A percentile compares a stretch with the other conserved stretches of the same genome.
Conservation (phyloP, 2,329 filamentous ascomycete species). For the Verruconis gallopava region DNA sequence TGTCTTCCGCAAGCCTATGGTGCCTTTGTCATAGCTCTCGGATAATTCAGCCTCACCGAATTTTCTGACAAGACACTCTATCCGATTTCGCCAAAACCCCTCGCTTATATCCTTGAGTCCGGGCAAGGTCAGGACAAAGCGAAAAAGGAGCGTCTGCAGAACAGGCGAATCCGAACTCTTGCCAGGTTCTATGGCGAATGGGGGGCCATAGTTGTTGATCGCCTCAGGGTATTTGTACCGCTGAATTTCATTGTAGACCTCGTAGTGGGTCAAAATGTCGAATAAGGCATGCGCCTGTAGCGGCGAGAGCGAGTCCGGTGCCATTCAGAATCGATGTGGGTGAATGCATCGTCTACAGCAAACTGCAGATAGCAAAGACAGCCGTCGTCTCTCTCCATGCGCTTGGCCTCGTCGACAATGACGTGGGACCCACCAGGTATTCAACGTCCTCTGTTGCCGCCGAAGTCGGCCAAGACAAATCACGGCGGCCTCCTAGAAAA, state of each 20-base stretch:
- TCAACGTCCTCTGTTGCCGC: too few species aligned
- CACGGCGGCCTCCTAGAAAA: too few species aligned
- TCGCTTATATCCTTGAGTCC: slow-evolving; percentile 49
- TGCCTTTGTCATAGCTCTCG: slow-evolving; percentile 71
- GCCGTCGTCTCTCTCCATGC: too few species aligned
- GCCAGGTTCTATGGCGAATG: slow-evolving; percentile 41
- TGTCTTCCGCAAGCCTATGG: slow-evolving; percentile 60
- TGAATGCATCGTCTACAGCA: too few species aligned
- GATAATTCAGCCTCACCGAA: slow-evolving; percentile 58
- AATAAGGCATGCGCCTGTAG: slow-evolving; percentile 32
- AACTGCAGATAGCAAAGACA: too few species aligned
- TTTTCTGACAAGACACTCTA: slow-evolving; percentile 44
- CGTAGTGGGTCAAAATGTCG: slow-evolving; percentile 41
- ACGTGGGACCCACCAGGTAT: too few species aligned
- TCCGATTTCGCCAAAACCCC: slow-evolving; percentile 52
- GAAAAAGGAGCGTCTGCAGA: slow-evolving; percentile 54
- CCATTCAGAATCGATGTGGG: too few species aligned
- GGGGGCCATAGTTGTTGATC: slow-evolving; percentile 56
- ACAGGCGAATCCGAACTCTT: slow-evolving; percentile 46
- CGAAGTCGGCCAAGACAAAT: too few species aligned
- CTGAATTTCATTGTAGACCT: slow-evolving; percentile 53
- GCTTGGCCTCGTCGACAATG: too few species aligned
- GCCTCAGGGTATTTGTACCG: slow-evolving; percentile 53
- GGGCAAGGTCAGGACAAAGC: slow-evolving; percentile 52
- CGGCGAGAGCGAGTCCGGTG: slow-evolving; percentile 6